These are phyloP conservation scores for Graphilbum fragrans DNA, from an alignment of 2,329 filamentous ascomycete genomes.

Conservation along the genomic window DNA sequence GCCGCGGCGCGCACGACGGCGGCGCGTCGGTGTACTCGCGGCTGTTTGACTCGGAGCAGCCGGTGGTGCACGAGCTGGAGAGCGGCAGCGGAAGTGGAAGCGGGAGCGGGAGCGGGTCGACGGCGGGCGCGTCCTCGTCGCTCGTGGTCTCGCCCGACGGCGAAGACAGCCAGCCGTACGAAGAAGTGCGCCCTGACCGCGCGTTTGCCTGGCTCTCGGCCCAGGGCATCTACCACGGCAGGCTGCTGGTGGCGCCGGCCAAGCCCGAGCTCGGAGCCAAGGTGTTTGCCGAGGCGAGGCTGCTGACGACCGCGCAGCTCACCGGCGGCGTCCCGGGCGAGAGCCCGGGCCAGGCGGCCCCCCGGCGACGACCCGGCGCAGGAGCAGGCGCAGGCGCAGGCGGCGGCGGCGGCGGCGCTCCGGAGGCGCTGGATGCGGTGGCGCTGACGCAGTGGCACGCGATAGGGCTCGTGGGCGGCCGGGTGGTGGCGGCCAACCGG, in stretches of 20 bases:
- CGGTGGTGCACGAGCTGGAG: slow-evolving; percentile 61
- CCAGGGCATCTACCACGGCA: slow-evolving; percentile 81
- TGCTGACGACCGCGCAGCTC: slow-evolving; percentile 64
- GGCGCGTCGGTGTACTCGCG: slow-evolving; percentile 75
- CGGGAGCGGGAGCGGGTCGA: slow-evolving; percentile 7
- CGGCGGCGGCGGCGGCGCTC: slow-evolving; percentile 47
- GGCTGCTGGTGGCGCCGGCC: slow-evolving; percentile 49
- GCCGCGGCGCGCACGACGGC: slow-evolving; percentile 57
- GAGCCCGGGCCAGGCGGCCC: no score
- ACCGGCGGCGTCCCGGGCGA: slow-evolving; percentile 46
- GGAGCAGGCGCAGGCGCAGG: slow-evolving; percentile 27
- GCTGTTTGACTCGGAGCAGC: slow-evolving; percentile 79
- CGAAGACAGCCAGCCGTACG: slow-evolving; percentile 34
- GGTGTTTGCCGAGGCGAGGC: slow-evolving; percentile 67
- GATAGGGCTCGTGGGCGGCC: slow-evolving; percentile 67
- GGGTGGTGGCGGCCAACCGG: slow-evolving; percentile 75
- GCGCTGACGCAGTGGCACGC: slow-evolving; percentile 91
- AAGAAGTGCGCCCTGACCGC: slow-evolving; percentile 51
- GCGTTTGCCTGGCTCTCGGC: slow-evolving; percentile 85
- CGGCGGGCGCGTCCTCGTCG: slow-evolving; percentile 41
- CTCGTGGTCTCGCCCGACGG: slow-evolving; percentile 69
- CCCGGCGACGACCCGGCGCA: no score
- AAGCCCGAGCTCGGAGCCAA: slow-evolving; percentile 56
- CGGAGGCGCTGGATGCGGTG: slow-evolving; percentile 68
- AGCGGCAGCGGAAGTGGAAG: slow-evolving; percentile 16